Base-by-base conservation (phyloP, 2,329 filamentous ascomycete genomes). In the Diaporthe humulicola region DNA sequence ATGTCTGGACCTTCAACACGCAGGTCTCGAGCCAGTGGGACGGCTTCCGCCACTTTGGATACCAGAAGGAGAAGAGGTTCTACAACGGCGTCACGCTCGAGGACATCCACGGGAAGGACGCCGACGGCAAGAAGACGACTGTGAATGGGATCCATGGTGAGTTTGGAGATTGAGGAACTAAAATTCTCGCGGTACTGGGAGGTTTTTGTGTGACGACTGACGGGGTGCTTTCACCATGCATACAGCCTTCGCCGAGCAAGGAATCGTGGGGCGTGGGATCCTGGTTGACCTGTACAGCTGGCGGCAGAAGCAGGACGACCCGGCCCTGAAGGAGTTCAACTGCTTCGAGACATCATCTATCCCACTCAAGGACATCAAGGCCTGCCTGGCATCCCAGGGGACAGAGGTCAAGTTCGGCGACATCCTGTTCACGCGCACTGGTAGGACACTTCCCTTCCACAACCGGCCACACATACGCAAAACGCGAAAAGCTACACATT, bases 1-100 rank as follows among this genome's bases (percentile, higher is more conserved):
- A 93, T 80, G 83, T 87, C 40, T 89, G 90, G 85, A 85, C 85
- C 0, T 88, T 91, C 77, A 92, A 92, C 80, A 88, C 89, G 0
- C 90, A 91, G 80, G 86, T 86, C 10, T 89, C 88, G 50, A 89
- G 87, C 57, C 90, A 91, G 80, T 91, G 89, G 89, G 89, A 90
- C 77, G 88, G 88, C 0, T 81, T 90, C 36, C 83, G 89, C 17
- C 87, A 89, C 77, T 89, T 86, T 73, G 87, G 79, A 22, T 89
- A 88, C 75, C 86, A 88, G 78, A 83, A 85, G 61, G 86, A 87
- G 77, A 69, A 77, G 57, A 75, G 78, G 36, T 84, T 84, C 77
- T 83, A 84, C 74, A 82, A 81, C 73, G 82, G 81, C 38, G 80
- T 83, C 17, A 79, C 82, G 22, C 67, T 84, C 22, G 82, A 84